Percentiles rank a stretch among this genome's conserved stretches.
Evolutionary conservation across 495 filamentous ascomycete genomes (phyloP).

Genomic region (Penicillium egyptiacum): DNA sequence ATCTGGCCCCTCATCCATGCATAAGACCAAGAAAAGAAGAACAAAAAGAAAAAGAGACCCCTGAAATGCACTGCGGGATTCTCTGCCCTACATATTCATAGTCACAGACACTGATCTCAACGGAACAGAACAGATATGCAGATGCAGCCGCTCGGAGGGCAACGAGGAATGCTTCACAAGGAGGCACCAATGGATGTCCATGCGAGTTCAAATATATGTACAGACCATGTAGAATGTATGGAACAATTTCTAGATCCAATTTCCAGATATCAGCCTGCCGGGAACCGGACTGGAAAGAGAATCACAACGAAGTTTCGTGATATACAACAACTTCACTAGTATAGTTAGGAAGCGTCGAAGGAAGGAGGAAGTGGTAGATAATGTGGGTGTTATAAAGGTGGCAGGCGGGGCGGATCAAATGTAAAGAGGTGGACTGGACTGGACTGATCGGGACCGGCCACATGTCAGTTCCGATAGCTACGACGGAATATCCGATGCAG

Average conservation of each 20-base stretch:
- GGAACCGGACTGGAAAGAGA: conserved; percentile 5
- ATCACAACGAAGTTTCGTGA: conserved; percentile 16
- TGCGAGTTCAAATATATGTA: conserved; percentile 27
- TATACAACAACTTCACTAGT: conserved; percentile 27
- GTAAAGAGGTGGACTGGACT: not conserved
- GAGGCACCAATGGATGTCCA: not conserved
- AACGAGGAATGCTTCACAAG: not conserved
- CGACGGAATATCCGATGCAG: conserved; percentile 9
- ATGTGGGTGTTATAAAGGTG: not conserved
- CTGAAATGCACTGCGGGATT: conserved; percentile 6
- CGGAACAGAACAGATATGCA: conserved; percentile 10
- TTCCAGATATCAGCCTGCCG: conserved; percentile 16
- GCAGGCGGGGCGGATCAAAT: not conserved
- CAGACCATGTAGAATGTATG: conserved; percentile 31
- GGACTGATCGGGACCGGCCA: conserved; percentile 11
- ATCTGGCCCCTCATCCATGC: conserved; percentile 7
- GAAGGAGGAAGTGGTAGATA: not conserved
- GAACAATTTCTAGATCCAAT: conserved; percentile 27
- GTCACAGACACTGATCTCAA: conserved; percentile 2
- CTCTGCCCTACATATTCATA: conserved; percentile 2
- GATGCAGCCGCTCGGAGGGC: not conserved
- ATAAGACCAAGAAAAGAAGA: conserved; percentile 11
- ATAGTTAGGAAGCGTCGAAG: conserved; percentile 22
- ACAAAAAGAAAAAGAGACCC: conserved; percentile 3
- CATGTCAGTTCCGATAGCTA: conserved; percentile 8